A percentile compares a stretch with the other conserved stretches of the same genome.
Evolutionary conservation across 768 basidiomycete genomes (phyloP).

Genomic region (Leccinum olivaceopallidum): DNA sequence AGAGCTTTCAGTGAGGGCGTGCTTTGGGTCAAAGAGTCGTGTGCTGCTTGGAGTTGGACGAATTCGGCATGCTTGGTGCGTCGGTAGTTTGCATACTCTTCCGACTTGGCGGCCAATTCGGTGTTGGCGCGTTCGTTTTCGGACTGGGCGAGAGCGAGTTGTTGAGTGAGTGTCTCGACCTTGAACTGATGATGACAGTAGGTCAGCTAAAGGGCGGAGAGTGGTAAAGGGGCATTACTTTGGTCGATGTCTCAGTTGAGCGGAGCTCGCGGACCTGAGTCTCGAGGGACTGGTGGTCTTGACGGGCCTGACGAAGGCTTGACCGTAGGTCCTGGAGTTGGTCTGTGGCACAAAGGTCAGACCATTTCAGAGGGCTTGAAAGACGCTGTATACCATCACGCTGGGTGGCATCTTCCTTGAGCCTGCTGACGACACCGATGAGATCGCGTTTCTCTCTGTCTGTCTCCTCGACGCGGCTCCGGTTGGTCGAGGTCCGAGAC

Average conservation of each 20-base stretch:
- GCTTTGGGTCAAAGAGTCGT: constrained; percentile 71
- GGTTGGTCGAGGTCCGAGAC: constrained; percentile 55
- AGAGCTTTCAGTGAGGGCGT: constrained; percentile 63
- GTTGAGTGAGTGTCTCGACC: constrained; percentile 47
- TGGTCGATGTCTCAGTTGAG: constrained; percentile 74
- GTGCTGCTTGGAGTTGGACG: constrained; percentile 69
- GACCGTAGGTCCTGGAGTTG: constrained; percentile 68
- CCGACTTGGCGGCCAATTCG: constrained; percentile 71
- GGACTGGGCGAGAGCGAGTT: constrained; percentile 71
- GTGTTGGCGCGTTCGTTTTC: constrained; percentile 72
- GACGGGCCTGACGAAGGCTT: constrained; percentile 72
- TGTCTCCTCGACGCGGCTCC: constrained; percentile 59
- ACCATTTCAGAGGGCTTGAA: background rate
- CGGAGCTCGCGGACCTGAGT: constrained; percentile 70
- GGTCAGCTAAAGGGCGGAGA: background rate
- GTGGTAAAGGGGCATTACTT: constrained; percentile 41
- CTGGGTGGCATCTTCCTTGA: constrained; percentile 73
- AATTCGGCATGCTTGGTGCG: constrained; percentile 80
- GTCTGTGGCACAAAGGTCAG: constrained; percentile 42
- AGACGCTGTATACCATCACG: constrained; percentile 61
- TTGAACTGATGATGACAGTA: too few relatives aligned
- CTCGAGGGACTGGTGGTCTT: constrained; percentile 69
- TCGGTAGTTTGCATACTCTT: constrained; percentile 83
- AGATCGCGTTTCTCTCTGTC: constrained; percentile 93
- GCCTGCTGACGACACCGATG: constrained; percentile 75